phyloP scores from a whole-genome alignment of 257 asterid species.

The Nicotiana attenuata region DNA sequence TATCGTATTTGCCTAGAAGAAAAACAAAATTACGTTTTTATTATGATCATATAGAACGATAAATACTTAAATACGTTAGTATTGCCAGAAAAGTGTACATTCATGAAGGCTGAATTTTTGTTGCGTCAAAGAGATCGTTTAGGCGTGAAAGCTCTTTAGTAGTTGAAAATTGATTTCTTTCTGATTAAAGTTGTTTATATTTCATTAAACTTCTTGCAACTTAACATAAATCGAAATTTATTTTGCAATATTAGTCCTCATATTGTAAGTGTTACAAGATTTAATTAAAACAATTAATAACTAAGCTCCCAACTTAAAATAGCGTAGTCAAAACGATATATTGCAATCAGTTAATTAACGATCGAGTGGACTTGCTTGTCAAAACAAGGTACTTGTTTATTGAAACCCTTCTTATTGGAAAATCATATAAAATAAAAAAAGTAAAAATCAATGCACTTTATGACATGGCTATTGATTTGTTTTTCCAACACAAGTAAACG shows the following conservation, averaged over 20 bases:
- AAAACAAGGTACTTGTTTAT: neutral
- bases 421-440: neutral
- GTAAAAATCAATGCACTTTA: neutral
- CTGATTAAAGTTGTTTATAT: neutral
- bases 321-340: neutral
- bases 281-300: neutral
- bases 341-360: neutral
- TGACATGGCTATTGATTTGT: neutral
- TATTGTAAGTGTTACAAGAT: neutral
- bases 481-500: neutral
- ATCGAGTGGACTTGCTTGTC: neutral
- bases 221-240: neutral
- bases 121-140: neutral
- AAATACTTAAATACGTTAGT: too few species aligned
- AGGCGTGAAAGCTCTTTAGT: neutral
- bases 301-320: neutral
- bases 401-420: neutral
- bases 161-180: neutral
- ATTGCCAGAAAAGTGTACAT: too few species aligned
- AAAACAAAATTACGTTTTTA: too few species aligned
- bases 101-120: neutral
- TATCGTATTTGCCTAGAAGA: too few species aligned
- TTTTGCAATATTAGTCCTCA: neutral
- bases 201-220: neutral
- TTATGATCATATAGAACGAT: too few species aligned